These are phyloP conservation scores for Pharnaceum exiguum DNA, from an alignment of 148 eudicot genomes.

Conservation along the genomic window DNA sequence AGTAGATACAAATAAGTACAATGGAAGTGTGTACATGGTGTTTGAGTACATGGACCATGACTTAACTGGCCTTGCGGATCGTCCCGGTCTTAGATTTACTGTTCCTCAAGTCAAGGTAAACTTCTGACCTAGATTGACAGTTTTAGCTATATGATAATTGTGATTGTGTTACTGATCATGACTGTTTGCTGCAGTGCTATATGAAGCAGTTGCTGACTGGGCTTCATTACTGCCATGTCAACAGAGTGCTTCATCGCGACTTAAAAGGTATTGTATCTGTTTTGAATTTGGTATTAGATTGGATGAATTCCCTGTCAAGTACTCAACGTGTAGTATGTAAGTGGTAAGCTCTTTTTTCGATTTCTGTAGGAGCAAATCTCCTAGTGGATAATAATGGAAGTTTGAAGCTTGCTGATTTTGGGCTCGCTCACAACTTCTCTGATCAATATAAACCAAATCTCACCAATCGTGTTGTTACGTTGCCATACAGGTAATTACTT, in stretches of 20 bases:
- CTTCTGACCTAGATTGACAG: background rate
- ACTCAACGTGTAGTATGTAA: background rate
- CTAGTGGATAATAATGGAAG: constrained; percentile 76
- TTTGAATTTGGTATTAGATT: background rate
- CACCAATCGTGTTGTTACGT: constrained; percentile 28
- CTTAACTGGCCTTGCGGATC: constrained; percentile 66
- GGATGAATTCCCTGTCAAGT: background rate
- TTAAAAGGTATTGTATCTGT: constrained; percentile 49
- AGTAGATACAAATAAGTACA: constrained; percentile 60
- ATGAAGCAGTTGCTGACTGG: constrained; percentile 76
- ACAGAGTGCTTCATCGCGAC: constrained; percentile 80
- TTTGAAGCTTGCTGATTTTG: constrained; percentile 86
- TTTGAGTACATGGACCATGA: constrained; percentile 97
- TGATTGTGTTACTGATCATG: background rate
- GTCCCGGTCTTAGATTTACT: constrained; percentile 67
- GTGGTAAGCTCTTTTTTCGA: background rate
- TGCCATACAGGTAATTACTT: constrained; percentile 26
- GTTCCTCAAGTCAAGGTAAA: constrained; percentile 26
- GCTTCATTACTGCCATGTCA: constrained; percentile 74
- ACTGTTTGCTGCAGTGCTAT: constrained; percentile 48
- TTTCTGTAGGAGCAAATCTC: constrained; percentile 65
- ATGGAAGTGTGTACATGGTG: constrained; percentile 79
- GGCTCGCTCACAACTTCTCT: constrained; percentile 54
- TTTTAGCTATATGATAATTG: background rate
- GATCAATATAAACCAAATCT: constrained; percentile 2